Conservation (phyloP, 1,139 yeast species). For the Candida sanyaensis region DNA sequence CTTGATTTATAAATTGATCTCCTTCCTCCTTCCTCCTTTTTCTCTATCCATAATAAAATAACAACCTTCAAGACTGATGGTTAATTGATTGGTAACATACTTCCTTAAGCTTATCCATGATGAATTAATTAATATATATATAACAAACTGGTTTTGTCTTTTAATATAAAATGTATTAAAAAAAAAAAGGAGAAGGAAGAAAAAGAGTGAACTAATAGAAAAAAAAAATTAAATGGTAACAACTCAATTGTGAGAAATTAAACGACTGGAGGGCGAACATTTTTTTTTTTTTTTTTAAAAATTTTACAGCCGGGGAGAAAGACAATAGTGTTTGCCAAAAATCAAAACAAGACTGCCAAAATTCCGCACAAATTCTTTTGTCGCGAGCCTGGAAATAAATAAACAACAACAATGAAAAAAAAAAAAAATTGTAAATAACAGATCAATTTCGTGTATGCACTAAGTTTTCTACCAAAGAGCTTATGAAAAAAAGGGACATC, state of each 20-base stretch:
- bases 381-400: too few relatives aligned
- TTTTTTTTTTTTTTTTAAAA: too few relatives aligned
- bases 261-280: neutral
- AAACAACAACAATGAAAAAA: too few relatives aligned
- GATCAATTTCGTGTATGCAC: too few relatives aligned
- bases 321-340: neutral
- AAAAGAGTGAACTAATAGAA: neutral
- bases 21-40: neutral
- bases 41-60: neutral
- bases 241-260: neutral
- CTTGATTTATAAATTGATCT: neutral
- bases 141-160: neutral
- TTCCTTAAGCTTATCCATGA: conserved; percentile 54
- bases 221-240: neutral
- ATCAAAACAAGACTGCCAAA: neutral
- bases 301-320: too few relatives aligned
- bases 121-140: conserved; percentile 5
- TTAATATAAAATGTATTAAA: neutral
- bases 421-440: too few relatives aligned
- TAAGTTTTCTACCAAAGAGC: too few relatives aligned
- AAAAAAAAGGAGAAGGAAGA: neutral
- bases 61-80: neutral
- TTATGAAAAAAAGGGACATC: too few relatives aligned
- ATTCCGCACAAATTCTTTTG: neutral
- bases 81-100: conserved; percentile 31